These are phyloP conservation scores for Didymella pinodella DNA, from an alignment of 2,329 filamentous ascomycete species.

Conservation along the genomic window DNA sequence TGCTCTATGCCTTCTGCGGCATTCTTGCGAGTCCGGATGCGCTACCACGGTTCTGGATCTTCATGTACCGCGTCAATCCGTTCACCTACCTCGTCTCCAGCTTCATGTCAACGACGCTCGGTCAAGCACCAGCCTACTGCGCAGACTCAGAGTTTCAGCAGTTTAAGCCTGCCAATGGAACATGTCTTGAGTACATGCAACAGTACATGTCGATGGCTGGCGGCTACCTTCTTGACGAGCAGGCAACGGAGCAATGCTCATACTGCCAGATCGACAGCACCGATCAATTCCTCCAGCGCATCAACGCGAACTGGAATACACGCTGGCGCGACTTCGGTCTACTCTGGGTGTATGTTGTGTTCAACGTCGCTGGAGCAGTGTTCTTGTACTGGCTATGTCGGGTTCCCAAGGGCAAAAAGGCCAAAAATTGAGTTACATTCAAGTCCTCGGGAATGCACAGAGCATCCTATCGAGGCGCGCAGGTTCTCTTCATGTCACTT, in stretches of 20 bases:
- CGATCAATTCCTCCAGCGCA: constrained; percentile 55
- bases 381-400: constrained; percentile 62
- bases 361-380: constrained; percentile 59
- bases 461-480: neutral
- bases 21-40: constrained; percentile 66
- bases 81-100: constrained; percentile 73
- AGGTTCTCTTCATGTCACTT: neutral
- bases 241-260: constrained; percentile 53
- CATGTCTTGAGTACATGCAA: constrained; percentile 56
- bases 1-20: constrained; percentile 57
- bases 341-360: constrained; percentile 59
- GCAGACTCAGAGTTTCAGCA: constrained; percentile 51
- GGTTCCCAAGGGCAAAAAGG: constrained; percentile 59
- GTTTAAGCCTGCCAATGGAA: constrained; percentile 50
- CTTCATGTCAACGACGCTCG: constrained; percentile 60
- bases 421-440: constrained; percentile 30
- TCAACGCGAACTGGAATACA: neutral
- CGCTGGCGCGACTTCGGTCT: constrained; percentile 53
- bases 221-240: constrained; percentile 55
- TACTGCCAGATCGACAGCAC: constrained; percentile 59
- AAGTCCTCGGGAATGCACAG: neutral
- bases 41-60: constrained; percentile 77
- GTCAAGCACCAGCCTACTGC: constrained; percentile 59
- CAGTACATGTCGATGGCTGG: constrained; percentile 50
- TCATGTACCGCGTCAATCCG: constrained; percentile 75